These are phyloP conservation scores for Endoconidiophora laricicola DNA, from an alignment of 2,329 filamentous ascomycete genomes.

Conservation along the genomic window DNA sequence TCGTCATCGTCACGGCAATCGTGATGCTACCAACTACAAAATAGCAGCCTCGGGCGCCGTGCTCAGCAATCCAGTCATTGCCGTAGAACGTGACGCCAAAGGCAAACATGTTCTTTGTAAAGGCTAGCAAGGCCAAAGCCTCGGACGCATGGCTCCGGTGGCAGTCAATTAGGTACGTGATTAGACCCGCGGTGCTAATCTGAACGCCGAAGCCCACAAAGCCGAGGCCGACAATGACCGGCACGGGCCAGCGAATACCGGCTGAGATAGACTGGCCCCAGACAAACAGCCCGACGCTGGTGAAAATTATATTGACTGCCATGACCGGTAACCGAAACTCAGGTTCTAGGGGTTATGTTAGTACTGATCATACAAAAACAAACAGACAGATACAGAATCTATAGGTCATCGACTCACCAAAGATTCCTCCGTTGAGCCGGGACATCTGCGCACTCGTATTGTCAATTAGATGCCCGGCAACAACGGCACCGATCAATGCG, in stretches of 20 bases:
- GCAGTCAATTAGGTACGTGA: constrained; percentile 24
- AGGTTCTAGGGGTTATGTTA: constrained; percentile 16
- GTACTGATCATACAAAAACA: neutral
- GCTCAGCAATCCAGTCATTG: constrained; percentile 23
- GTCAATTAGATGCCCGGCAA: constrained; percentile 21
- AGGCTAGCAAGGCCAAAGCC: constrained; percentile 24
- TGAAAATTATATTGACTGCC: constrained; percentile 21
- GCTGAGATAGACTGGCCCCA: constrained; percentile 17
- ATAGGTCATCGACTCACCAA: constrained; percentile 15
- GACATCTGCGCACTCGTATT: constrained; percentile 21
- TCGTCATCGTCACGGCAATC: constrained; percentile 22
- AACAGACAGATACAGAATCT: neutral
- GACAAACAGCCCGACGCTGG: constrained; percentile 23
- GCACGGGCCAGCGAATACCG: constrained; percentile 17
- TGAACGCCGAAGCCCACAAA: constrained; percentile 21
- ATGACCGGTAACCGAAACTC: constrained; percentile 25
- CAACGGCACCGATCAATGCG: constrained; percentile 18
- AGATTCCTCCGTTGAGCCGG: constrained; percentile 21
- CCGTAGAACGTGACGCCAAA: constrained; percentile 24
- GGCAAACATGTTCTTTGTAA: constrained; percentile 24
- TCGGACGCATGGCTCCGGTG: constrained; percentile 23
- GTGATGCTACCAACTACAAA: constrained; percentile 14
- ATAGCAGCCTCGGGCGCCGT: constrained; percentile 17
- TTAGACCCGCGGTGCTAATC: constrained; percentile 22
- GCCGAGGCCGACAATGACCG: constrained; percentile 21